Conservation (phyloP, 345 rosid genomes). For the Ricinus communis region DNA sequence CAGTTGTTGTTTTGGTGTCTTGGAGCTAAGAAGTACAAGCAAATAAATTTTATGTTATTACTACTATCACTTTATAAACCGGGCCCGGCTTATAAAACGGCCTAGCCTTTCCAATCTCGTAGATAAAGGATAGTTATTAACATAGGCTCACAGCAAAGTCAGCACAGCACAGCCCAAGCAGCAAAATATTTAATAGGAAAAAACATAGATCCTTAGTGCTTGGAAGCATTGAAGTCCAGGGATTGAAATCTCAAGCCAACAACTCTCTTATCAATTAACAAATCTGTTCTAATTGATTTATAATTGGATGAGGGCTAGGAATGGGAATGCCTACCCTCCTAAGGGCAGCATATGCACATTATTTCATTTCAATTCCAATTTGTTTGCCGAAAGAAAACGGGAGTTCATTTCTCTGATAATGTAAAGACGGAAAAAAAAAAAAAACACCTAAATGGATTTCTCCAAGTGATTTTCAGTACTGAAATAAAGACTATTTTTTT, state of each 20-base stretch:
- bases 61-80: no score
- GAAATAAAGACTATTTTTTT: background rate
- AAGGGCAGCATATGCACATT: background rate
- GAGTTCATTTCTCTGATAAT: background rate
- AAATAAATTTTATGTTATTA: constrained; percentile 9
- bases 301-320: background rate
- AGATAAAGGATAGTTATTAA: background rate
- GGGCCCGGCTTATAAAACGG: no score
- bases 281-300: background rate
- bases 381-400: background rate
- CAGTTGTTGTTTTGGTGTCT: constrained; percentile 49
- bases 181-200: constrained; percentile 1
- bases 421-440: background rate
- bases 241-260: constrained; percentile 2
- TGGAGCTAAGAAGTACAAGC: constrained; percentile 42
- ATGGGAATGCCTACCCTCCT: background rate
- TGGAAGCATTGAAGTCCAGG: background rate
- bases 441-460: background rate
- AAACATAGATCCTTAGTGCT: background rate
- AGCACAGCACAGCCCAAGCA: background rate
- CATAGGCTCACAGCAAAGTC: background rate
- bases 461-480: background rate
- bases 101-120: no score
- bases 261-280: background rate
- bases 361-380: background rate